A percentile compares a stretch with the other conserved stretches of the same genome.
These are phyloP conservation scores for Mortierella sp. DNA, from an alignment of 371 early-diverging fungal species.

Conservation along the genomic window DNA sequence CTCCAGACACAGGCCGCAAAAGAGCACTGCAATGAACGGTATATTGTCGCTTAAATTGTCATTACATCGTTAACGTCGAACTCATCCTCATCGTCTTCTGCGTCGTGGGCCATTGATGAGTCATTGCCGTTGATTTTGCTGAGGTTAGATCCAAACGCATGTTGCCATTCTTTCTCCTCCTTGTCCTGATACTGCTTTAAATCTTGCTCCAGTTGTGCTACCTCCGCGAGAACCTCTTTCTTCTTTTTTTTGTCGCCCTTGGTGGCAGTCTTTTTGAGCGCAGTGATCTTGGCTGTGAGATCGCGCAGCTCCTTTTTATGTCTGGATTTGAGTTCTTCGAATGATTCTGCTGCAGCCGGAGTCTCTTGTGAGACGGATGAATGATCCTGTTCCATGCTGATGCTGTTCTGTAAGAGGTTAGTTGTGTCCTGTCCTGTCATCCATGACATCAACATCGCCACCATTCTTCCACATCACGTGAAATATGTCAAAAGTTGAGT, in stretches of 20 bases:
- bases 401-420: too few relatives aligned
- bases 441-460: too few relatives aligned
- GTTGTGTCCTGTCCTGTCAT: too few relatives aligned
- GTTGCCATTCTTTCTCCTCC: constrained; percentile 64
- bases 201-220: constrained; percentile 77
- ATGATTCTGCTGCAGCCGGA: constrained; percentile 35
- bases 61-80: constrained; percentile 47
- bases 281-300: constrained; percentile 73
- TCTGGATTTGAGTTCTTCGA: constrained; percentile 71
- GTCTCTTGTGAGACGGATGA: background rate
- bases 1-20: too few relatives aligned
- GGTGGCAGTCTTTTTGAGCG: constrained; percentile 79
- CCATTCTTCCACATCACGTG: too few relatives aligned
- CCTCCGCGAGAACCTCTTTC: constrained; percentile 79
- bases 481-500: too few relatives aligned
- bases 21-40: too few relatives aligned
- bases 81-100: constrained; percentile 40
- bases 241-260: constrained; percentile 90
- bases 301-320: constrained; percentile 85
- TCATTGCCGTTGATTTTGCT: background rate
- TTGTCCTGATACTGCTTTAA: constrained; percentile 72
- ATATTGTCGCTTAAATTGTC: too few relatives aligned
- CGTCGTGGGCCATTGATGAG: constrained; percentile 1
- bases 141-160: background rate
- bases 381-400: constrained; percentile 1